A percentile compares a stretch with the other conserved stretches of the same genome.
These are phyloP conservation scores for Aspergillus ochraceus DNA, from an alignment of 2,329 filamentous ascomycete genomes.

Conservation along the genomic window DNA sequence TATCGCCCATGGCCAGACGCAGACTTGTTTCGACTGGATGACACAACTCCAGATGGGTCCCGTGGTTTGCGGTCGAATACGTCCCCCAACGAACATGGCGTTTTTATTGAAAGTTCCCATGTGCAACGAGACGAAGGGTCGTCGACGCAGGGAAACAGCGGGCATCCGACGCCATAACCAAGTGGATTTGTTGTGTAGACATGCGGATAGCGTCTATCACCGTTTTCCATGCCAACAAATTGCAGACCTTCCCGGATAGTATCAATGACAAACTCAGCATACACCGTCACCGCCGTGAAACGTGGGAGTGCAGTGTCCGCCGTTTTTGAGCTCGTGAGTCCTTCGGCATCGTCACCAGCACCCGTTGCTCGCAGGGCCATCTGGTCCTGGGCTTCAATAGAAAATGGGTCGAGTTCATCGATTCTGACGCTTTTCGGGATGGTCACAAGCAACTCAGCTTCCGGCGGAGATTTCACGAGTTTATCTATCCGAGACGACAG, in stretches of 20 bases:
- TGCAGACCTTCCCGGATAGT: constrained; percentile 83
- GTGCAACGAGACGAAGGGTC: constrained; percentile 76
- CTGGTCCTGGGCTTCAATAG: constrained; percentile 49
- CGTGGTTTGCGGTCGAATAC: constrained; percentile 48
- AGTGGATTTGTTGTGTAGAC: constrained; percentile 82
- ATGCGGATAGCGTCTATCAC: constrained; percentile 83
- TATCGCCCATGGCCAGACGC: constrained; percentile 34
- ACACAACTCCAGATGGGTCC: constrained; percentile 22
- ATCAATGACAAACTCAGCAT: constrained; percentile 75
- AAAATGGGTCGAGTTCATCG: constrained; percentile 58
- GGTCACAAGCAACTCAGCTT: constrained; percentile 59
- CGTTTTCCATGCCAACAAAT: constrained; percentile 80
- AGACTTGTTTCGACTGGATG: constrained; percentile 24
- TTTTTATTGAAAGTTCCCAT: constrained; percentile 87
- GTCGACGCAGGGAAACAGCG: constrained; percentile 91
- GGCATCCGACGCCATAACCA: constrained; percentile 76
- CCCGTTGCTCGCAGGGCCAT: constrained; percentile 43
- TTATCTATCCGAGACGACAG: constrained; percentile 67
- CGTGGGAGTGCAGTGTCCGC: constrained; percentile 43
- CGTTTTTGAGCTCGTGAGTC: constrained; percentile 32
- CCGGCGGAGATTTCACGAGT: constrained; percentile 51
- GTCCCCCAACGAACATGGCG: constrained; percentile 82
- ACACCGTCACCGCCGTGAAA: constrained; percentile 62
- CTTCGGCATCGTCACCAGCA: constrained; percentile 39
- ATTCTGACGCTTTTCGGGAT: constrained; percentile 63